Base-by-base conservation (phyloP, 352 stramenopile species). In the Hyaloperonospora brassicae region DNA sequence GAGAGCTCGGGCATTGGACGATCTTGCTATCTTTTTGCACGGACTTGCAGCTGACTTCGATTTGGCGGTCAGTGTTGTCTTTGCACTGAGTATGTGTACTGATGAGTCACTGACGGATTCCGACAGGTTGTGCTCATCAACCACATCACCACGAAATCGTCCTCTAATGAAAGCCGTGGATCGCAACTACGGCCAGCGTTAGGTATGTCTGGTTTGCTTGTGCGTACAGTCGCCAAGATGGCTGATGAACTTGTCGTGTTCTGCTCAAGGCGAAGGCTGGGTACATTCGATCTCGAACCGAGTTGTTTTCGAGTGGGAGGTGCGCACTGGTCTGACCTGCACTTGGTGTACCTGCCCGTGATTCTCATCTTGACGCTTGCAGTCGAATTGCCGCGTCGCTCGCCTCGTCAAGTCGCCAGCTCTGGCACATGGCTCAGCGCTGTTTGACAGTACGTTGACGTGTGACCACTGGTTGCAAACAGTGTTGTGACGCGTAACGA, bases 21-120 rank as follows among this genome's bases (percentile, higher is more conserved):
- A 66, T 23, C 63, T 96, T 43, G 80, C 88, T 36, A 59, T 50
- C 0, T 73, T 86, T 44, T 61, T 98, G 30, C 73, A 89, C 42
- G 58, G 64, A 11, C 42, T 93, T 5, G 68, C 77, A 0, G 35
- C 55, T 13, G 74, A 88, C 25, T 86, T 81, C 46, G 61, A 81
- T 36, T 38, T 88, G 22, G 67, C 65, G 23, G 79, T 86, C 55
- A 13, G 70, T 61, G 10, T 13, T 6, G 17, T 14, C 5, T 21
- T 50, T 49, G 14, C 30, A 30, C 17, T 17, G 17, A 17, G 17
- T 17, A 17, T 17, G 17, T 17, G 17, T 17, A 17, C 17, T 17
- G 17, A 38, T 36, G n/a, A 9, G 36, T n/a, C 11, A 21, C 8
- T 13, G 8, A n/a, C 36, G 4, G 14, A 21, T 40, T 9, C n/a